A percentile compares a stretch with the other conserved stretches of the same genome.
Conservation (phyloP, 2,329 filamentous ascomycete genomes). For the Aspergillus felis region DNA sequence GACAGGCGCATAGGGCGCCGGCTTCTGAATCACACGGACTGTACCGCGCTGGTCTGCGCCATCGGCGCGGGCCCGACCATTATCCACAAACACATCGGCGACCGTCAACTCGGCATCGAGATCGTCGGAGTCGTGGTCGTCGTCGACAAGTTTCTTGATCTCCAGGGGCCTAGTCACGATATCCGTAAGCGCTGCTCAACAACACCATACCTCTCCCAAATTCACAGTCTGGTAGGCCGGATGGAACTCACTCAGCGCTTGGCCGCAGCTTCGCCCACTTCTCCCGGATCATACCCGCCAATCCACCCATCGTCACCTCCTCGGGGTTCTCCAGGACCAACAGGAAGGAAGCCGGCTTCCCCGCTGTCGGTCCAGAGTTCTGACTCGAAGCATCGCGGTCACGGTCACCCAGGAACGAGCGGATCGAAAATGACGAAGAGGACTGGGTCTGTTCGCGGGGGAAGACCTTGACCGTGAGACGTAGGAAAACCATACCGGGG, state of each 20-base stretch:
- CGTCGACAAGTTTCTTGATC: conserved; percentile 37
- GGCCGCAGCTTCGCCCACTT: conserved; percentile 34
- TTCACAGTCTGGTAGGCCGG: too few relatives aligned
- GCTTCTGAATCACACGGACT: conserved; percentile 33
- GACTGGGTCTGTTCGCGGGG: conserved; percentile 23
- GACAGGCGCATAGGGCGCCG: conserved; percentile 17
- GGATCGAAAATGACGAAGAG: conserved; percentile 10
- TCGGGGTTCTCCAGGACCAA: conserved; percentile 30
- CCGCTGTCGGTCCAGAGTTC: not conserved
- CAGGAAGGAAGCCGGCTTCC: conserved; percentile 27
- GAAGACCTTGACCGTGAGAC: conserved; percentile 34
- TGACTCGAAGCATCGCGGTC: conserved; percentile 12
- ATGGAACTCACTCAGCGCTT: conserved; percentile 26
- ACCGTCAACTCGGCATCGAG: conserved; percentile 32
- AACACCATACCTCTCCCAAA: not conserved
- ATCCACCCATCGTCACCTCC: conserved; percentile 23
- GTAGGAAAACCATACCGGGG: conserved; percentile 33
- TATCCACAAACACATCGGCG: conserved; percentile 37
- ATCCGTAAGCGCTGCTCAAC: conserved; percentile 1
- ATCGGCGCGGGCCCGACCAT: conserved; percentile 30
- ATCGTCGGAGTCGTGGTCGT: conserved; percentile 28
- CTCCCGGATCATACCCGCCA: conserved; percentile 29
- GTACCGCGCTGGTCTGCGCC: conserved; percentile 33
- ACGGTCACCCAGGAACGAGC: conserved; percentile 10
- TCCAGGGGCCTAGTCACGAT: conserved; percentile 25